A percentile compares a stretch with the other conserved stretches of the same genome.
These are phyloP conservation scores for Suillus americanus DNA, from an alignment of 768 basidiomycete genomes.

Conservation along the genomic window DNA sequence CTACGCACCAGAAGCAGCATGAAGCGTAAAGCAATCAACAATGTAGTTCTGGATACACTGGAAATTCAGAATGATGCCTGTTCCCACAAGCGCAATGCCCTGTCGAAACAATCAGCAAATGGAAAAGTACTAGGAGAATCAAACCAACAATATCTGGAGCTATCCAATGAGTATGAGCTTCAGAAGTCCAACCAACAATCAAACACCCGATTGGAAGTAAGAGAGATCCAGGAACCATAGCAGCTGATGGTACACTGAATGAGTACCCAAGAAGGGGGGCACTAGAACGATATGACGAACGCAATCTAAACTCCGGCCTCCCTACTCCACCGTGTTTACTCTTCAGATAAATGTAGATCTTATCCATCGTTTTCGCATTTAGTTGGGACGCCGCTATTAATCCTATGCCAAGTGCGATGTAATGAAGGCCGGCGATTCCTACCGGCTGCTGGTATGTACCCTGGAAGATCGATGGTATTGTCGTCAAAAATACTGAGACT, in stretches of 20 bases:
- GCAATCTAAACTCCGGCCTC: conserved; percentile 54
- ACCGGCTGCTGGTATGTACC: conserved; percentile 50
- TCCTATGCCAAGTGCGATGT: conserved; percentile 70
- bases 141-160: conserved; percentile 59
- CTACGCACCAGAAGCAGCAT: conserved; percentile 52
- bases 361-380: conserved; percentile 58
- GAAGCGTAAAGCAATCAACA: conserved; percentile 63
- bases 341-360: conserved; percentile 50
- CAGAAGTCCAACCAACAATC: conserved; percentile 69
- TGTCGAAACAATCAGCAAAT: conserved; percentile 22
- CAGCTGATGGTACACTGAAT: conserved; percentile 36
- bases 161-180: conserved; percentile 64
- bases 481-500: conserved; percentile 63
- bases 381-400: conserved; percentile 49
- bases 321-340: conserved; percentile 53
- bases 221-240: conserved; percentile 59
- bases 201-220: conserved; percentile 68
- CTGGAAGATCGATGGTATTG: conserved; percentile 58
- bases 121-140: background rate
- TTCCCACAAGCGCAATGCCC: conserved; percentile 60
- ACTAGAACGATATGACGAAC: conserved; percentile 26
- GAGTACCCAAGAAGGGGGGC: background rate
- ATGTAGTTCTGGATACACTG: conserved; percentile 68
- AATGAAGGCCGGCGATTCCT: conserved; percentile 25
- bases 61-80: conserved; percentile 58